Base-by-base conservation (phyloP, 2,329 filamentous ascomycete genomes). In the Whalleya microplaca region DNA sequence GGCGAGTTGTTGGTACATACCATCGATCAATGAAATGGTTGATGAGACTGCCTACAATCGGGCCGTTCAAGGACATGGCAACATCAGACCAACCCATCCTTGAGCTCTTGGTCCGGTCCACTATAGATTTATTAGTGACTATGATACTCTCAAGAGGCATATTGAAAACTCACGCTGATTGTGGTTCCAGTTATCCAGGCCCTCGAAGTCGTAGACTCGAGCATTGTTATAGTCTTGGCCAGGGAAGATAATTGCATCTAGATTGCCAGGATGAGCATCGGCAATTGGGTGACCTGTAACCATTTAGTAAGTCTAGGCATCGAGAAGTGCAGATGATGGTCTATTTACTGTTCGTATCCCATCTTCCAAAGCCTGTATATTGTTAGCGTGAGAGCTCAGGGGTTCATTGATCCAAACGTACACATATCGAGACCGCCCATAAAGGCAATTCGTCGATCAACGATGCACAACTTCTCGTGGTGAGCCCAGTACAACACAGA, bases 201-300 rank as follows among this genome's bases (percentile, higher is more conserved):
- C 85, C 45, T 86, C 81, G 72, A 95, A 94, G 72, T 95, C 93
- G 70, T 90, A 89, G 32, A 96, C 86, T 49, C 87, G 82, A 21
- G 92, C 91, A 65, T 96, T 96, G 76, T 96, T 96, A 78, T 91
- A 96, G 67, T 96, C 93, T 70, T 96, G 93, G 1, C 93, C 92
- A 0, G 92, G 91, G 72, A 94, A 96, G 10, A 96, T 73, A 43
- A 91, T 91, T 21, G 84, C 78, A 56, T 91, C 85, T 21, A 96
- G 71, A 71, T 96, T 84, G 2, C 84, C 85, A 0, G 92, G 91
- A 69, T 96, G 92, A 14, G 87, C 87, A 73, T 96, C 92, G 3
- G 92, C 85, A 61, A 96, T 92, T 1, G 90, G 85, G 71, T 97
- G 93, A 56, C 75, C 79, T 80, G 19, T 56, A 55, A 56, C 49